These are phyloP conservation scores for Blastomyces percursus DNA, from an alignment of 2,329 filamentous ascomycete species.

Conservation along the genomic window DNA sequence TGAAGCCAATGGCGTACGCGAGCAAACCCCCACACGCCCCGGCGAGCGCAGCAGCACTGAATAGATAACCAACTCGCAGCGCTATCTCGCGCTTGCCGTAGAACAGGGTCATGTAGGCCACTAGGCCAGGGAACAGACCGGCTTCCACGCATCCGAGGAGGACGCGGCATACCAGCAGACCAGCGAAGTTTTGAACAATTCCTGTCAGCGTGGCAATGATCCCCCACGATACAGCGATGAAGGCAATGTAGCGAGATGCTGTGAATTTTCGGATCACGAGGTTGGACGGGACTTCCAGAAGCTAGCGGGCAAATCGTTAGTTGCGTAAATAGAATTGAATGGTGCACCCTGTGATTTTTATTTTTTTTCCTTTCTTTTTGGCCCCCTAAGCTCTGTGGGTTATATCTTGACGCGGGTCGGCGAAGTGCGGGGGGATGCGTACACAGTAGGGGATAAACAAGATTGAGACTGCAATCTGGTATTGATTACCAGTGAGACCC, in stretches of 20 bases:
- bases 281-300: slow-evolving; percentile 56
- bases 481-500: slow-evolving; percentile 51
- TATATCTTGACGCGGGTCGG: not conserved
- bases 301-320: slow-evolving; percentile 17
- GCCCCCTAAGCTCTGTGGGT: too few species aligned
- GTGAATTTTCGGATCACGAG: slow-evolving; percentile 53
- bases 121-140: slow-evolving; percentile 56
- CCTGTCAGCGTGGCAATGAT: slow-evolving; percentile 45
- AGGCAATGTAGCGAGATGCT: slow-evolving; percentile 47
- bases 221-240: slow-evolving; percentile 51
- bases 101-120: slow-evolving; percentile 64
- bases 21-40: slow-evolving; percentile 62
- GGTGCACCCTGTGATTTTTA: too few species aligned
- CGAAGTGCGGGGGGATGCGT: slow-evolving; percentile 14
- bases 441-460: slow-evolving; percentile 55
- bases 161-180: slow-evolving; percentile 57
- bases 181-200: slow-evolving; percentile 53
- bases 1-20: slow-evolving; percentile 61
- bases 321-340: too few species aligned
- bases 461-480: slow-evolving; percentile 56
- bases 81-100: slow-evolving; percentile 65
- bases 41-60: slow-evolving; percentile 53
- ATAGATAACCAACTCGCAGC: slow-evolving; percentile 61
- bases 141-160: slow-evolving; percentile 60
- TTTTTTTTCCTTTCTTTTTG: too few species aligned